These are phyloP conservation scores for Parascedosporium putredinis DNA, from an alignment of 2,329 filamentous ascomycete species.

Conservation along the genomic window DNA sequence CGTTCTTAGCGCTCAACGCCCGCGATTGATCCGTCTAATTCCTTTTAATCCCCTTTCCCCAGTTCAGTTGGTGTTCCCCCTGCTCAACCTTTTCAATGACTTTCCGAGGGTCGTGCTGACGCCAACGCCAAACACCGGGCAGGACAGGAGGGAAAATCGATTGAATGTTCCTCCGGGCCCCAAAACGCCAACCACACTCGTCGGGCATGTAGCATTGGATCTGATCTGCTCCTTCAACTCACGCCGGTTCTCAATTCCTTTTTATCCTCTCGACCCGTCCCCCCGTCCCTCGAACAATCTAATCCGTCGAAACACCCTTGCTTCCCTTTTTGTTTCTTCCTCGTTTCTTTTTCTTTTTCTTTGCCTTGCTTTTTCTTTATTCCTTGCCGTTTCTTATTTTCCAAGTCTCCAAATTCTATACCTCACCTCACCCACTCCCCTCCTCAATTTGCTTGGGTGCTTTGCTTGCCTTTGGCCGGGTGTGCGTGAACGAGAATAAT, in stretches of 20 bases:
- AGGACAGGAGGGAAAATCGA: not conserved
- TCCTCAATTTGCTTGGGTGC: not conserved
- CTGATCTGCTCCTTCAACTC: not conserved
- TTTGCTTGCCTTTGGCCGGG: too few relatives aligned
- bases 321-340: constrained; percentile 1
- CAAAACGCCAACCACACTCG: not conserved
- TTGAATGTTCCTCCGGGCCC: not conserved
- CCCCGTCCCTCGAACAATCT: not conserved
- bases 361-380: not conserved
- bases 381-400: not conserved
- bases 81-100: too few relatives aligned
- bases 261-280: constrained; percentile 1
- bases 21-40: too few relatives aligned
- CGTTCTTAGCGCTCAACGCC: too few relatives aligned
- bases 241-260: not conserved
- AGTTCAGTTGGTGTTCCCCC: too few relatives aligned
- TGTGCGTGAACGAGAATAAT: too few relatives aligned
- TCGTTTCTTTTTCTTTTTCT: not conserved
- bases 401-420: not conserved
- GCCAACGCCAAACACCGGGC: too few relatives aligned
- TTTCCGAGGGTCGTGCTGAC: too few relatives aligned
- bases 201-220: not conserved
- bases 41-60: too few relatives aligned
- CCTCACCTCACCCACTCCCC: too few relatives aligned
- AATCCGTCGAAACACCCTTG: not conserved